Evolutionary conservation across 2,329 filamentous ascomycete species (phyloP), one percentile per base, ranked within the genome.

Genomic region (Anisogramma anomala): DNA sequence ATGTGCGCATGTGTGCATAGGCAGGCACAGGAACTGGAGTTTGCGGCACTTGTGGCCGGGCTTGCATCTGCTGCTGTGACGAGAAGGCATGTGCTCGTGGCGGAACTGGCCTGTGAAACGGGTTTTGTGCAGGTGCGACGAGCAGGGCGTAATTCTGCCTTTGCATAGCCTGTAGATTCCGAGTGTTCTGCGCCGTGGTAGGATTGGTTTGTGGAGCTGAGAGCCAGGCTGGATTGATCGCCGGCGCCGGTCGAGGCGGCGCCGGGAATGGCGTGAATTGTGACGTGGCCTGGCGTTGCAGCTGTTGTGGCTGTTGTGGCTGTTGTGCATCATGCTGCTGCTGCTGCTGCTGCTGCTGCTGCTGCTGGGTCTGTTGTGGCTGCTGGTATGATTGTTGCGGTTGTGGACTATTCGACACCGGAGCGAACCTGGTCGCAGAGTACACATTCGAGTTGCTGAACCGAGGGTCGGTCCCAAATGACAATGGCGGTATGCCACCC

Each of bases 371-470:
- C n/a, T 11, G 26, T 11, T 28, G 26, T 19, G 34, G 6, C 13
- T 34, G 32, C 51, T 53, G 35, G 14, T 15, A 31, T 31, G 51
- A 46, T 51, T 51, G 51, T 48, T 53, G 48, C 43, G 54, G 51
- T 48, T 53, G 52, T 52, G 51, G 50, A 51, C 53, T 55, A 48
- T 48, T 50, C 48, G 51, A 51, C 41, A 52, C 47, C 41, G 51
- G 51, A 36, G 52, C 44, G 47, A 54, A 53, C 41, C 49, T 52
- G 42, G 54, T 49, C 42, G 50, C 48, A 39, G 50, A 51, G 44
- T 46, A 50, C 25, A 36, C 28, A 34, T 30, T 36, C 10, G 39
- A 45, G 25, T 45, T 48, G 43, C 49, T 53, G 22, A 45, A 49
- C 10, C 48, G 47, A 33, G 45, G 41, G 15, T 54, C 51, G 36